A percentile compares a stretch with the other conserved stretches of the same genome.
phyloP scores from a whole-genome alignment of 176 grass and related monocot genomes.

The Sorghum bicolor region Sorghum_bicolor_NCBIv3 NC_012876.2:6449001-6449500 shows the following conservation, averaged over 20 bases:
- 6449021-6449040: background rate
- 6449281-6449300: constrained; percentile 90
- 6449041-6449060: background rate
- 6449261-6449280: constrained; percentile 86
- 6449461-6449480: background rate
- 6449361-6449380: background rate
- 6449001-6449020: background rate
- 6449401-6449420: background rate
- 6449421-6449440: constrained; percentile 25
- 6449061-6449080: background rate
- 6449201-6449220: constrained; percentile 14
- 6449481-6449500: constrained; percentile 19
- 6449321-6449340: constrained; percentile 71
- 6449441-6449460: background rate
- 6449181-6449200: background rate
- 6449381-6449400: background rate
- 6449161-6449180: background rate
- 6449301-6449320: constrained; percentile 92
- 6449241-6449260: constrained; percentile 94
- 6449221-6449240: constrained; percentile 88
- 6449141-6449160: background rate
- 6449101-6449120: background rate
- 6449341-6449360: constrained; percentile 73
- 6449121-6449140: background rate
- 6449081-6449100: background rate